These are phyloP conservation scores for Trichoderma guizhouense DNA, from an alignment of 2,329 filamentous ascomycete genomes.

Conservation along the genomic window DNA sequence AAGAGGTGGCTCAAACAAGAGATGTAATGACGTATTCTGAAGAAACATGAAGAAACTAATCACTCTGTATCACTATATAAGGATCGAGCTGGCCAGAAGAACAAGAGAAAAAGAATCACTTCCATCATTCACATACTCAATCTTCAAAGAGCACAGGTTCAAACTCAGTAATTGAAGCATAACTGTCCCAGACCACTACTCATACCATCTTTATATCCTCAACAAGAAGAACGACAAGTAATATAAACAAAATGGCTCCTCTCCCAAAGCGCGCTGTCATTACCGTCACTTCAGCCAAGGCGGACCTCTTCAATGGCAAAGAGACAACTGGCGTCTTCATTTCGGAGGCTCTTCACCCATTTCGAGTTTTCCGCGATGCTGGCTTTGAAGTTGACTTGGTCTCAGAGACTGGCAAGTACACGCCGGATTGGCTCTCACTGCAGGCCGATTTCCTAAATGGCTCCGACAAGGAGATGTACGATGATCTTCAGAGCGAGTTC, in stretches of 20 bases:
- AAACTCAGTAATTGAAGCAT: background rate
- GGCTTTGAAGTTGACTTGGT: background rate
- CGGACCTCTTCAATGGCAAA: background rate
- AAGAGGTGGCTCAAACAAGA: background rate
- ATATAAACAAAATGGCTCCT: background rate
- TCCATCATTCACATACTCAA: background rate
- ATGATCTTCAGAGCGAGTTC: background rate
- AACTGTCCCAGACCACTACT: background rate
- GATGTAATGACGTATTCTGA: background rate
- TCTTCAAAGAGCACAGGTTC: background rate
- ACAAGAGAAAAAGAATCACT: background rate
- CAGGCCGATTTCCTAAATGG: background rate
- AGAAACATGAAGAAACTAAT: background rate
- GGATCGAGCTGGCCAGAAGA: background rate
- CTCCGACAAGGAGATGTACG: background rate
- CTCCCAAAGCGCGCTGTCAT: background rate
- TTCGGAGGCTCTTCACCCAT: background rate
- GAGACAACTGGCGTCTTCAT: conserved; percentile 1
- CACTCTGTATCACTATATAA: too few relatives aligned
- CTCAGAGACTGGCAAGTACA: background rate
- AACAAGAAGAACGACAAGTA: too few relatives aligned
- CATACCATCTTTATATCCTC: rapidly evolving
- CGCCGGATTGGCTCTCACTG: background rate
- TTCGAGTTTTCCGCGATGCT: background rate
- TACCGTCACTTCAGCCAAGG: background rate